These are phyloP conservation scores for Podaxis mareebaensis DNA, from an alignment of 768 basidiomycete genomes.

Conservation along the genomic window DNA sequence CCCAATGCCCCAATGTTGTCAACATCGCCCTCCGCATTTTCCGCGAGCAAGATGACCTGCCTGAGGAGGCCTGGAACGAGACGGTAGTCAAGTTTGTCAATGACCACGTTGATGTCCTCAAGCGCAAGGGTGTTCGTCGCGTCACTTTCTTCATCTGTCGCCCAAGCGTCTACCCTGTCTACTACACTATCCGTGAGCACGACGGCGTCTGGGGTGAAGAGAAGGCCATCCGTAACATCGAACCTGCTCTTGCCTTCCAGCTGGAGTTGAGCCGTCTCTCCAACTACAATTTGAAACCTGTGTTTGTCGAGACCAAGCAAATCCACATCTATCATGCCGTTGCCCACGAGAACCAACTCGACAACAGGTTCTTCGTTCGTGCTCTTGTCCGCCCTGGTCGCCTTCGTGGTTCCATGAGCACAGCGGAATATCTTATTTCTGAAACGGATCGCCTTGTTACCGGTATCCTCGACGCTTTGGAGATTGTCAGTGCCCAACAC, in stretches of 20 bases:
- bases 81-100: conserved; percentile 74
- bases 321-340: conserved; percentile 97
- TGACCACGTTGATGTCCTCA: conserved; percentile 59
- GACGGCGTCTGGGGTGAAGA: conserved; percentile 87
- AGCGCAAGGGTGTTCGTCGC: conserved; percentile 83
- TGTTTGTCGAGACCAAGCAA: conserved; percentile 95
- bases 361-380: conserved; percentile 97
- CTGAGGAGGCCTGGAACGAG: conserved; percentile 76
- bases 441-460: conserved; percentile 97
- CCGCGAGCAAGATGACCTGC: conserved; percentile 73
- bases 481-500: conserved; percentile 87
- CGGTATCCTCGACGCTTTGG: conserved; percentile 89
- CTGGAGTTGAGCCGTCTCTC: conserved; percentile 95
- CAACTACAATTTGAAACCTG: conserved; percentile 95
- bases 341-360: conserved; percentile 95
- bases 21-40: conserved; percentile 93
- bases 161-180: conserved; percentile 88
- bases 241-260: conserved; percentile 97
- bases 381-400: conserved; percentile 96
- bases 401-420: conserved; percentile 88
- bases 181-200: conserved; percentile 84
- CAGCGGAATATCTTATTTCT: conserved; percentile 96
- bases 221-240: conserved; percentile 95
- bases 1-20: conserved; percentile 87
- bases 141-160: conserved; percentile 92